Conservation (phyloP, 805 yeast species). For the Wickerhamiella shivajii region DNA sequence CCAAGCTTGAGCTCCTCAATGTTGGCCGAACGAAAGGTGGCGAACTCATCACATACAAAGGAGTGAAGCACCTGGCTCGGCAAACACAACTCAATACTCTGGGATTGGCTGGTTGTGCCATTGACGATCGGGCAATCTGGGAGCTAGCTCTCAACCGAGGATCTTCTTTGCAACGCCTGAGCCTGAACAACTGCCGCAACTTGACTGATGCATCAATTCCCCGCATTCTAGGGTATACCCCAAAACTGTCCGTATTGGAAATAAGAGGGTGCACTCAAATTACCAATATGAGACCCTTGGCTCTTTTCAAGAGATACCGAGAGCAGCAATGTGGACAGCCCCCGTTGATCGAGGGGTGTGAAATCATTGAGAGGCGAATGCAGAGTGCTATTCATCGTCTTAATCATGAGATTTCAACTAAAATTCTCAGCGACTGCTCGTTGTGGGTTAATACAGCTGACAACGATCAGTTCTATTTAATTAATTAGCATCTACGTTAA, state of each 20-base stretch:
- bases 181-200: slow-evolving; percentile 56
- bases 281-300: slow-evolving; percentile 46
- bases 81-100: slow-evolving; percentile 50
- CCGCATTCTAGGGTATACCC: slow-evolving; percentile 36
- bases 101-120: slow-evolving; percentile 79
- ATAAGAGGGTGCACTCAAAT: slow-evolving; percentile 47
- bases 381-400: slow-evolving; percentile 44
- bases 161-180: slow-evolving; percentile 42
- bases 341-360: slow-evolving; percentile 68
- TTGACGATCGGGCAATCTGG: slow-evolving; percentile 70
- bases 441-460: slow-evolving; percentile 28
- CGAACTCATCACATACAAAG: slow-evolving; percentile 51
- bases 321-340: slow-evolving; percentile 27
- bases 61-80: slow-evolving; percentile 42
- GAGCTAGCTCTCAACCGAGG: slow-evolving; percentile 49
- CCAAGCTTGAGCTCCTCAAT: slow-evolving; percentile 43
- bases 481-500: background rate
- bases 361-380: slow-evolving; percentile 43
- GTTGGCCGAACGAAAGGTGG: slow-evolving; percentile 67
- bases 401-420: slow-evolving; percentile 40
- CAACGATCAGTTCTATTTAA: slow-evolving; percentile 5
- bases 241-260: slow-evolving; percentile 58
- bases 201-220: slow-evolving; percentile 49
- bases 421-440: slow-evolving; percentile 46
- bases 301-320: slow-evolving; percentile 41